Conservation (phyloP, 495 filamentous ascomycete genomes). For the Aspergillus panamensis region DNA sequence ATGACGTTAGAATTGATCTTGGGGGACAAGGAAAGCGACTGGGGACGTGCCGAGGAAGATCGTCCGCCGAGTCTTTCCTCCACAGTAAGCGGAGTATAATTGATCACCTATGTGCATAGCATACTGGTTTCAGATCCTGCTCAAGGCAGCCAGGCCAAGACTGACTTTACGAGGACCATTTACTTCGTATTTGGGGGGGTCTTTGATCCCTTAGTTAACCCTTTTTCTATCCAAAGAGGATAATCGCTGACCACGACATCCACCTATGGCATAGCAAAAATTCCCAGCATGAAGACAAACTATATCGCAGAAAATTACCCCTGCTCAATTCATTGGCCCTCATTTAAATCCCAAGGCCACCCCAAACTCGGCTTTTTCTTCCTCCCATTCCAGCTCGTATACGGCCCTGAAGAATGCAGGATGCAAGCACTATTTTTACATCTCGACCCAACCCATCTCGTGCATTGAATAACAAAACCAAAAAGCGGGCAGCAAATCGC, state of each 20-base stretch:
- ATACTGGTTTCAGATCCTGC: constrained; percentile 35
- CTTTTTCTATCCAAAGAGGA: too few relatives aligned
- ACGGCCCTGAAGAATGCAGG: too few relatives aligned
- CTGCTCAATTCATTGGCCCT: not conserved
- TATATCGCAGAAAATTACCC: not conserved
- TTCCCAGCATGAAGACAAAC: not conserved
- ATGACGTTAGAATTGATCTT: constrained; percentile 63
- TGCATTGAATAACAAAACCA: too few relatives aligned
- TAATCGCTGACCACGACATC: not conserved
- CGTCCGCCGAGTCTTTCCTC: constrained; percentile 48
- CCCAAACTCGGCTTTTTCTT: not conserved
- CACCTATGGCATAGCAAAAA: not conserved
- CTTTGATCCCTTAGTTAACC: too few relatives aligned
- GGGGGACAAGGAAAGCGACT: constrained; percentile 59
- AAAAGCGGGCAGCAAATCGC: too few relatives aligned
- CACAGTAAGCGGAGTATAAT: not conserved
- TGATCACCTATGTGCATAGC: not conserved
- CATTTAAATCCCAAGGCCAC: not conserved
- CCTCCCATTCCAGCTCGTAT: not conserved
- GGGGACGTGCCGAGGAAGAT: constrained; percentile 62
- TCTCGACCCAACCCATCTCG: too few relatives aligned
- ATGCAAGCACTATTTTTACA: too few relatives aligned
- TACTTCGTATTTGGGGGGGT: too few relatives aligned
- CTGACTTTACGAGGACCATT: not conserved
- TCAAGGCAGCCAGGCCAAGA: not conserved